Conservation (phyloP, 75 land plant species). For the Larix kaempferi region DNA sequence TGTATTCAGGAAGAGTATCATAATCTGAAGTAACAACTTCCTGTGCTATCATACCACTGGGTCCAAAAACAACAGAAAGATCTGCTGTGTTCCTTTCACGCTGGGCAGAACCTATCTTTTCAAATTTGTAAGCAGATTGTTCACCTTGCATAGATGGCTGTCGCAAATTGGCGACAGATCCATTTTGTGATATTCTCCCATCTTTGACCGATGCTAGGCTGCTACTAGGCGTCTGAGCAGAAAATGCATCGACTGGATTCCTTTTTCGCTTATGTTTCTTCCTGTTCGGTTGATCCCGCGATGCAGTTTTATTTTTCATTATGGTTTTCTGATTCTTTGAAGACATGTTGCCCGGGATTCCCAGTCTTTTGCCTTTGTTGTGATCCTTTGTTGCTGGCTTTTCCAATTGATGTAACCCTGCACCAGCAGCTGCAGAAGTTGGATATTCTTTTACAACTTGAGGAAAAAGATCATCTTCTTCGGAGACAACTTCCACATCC, state of each 20-base stretch:
- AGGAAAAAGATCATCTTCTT: neutral
- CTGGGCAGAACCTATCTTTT: neutral
- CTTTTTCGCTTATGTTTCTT: neutral
- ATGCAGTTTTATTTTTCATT: neutral
- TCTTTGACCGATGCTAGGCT: neutral
- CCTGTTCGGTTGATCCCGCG: neutral
- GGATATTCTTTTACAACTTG: no score
- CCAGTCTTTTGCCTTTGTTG: neutral
- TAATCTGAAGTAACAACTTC: neutral
- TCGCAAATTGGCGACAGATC: neutral
- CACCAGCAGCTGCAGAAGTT: neutral
- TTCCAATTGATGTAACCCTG: neutral
- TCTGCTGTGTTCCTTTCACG: neutral
- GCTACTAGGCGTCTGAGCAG: neutral
- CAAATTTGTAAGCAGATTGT: neutral
- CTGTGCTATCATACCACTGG: slow-evolving; percentile 6
- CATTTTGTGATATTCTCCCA: slow-evolving; percentile 6
- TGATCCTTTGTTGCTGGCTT: neutral
- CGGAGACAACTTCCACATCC: neutral
- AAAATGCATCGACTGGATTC: neutral
- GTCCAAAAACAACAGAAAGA: slow-evolving; percentile 4
- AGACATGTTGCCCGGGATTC: neutral
- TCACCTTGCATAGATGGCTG: neutral
- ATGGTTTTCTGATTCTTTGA: neutral
- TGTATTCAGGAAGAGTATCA: neutral